phyloP scores from a whole-genome alignment of 768 basidiomycete species.

The Mycena sanguinolenta region DNA sequence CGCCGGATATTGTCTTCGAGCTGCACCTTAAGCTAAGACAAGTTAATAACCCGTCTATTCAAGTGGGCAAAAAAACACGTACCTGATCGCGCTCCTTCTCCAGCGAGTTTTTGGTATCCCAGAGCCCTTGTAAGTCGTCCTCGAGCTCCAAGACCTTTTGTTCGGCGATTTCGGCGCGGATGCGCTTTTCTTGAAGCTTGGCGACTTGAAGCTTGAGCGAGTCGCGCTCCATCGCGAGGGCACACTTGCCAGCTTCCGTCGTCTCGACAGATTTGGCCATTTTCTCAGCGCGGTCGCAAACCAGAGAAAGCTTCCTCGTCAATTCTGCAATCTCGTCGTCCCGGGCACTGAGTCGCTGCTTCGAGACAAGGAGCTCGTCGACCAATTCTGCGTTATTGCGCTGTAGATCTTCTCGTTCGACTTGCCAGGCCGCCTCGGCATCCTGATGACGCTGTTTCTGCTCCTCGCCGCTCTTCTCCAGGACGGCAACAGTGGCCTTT shows the following conservation, averaged over 20 bases:
- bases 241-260: slow-evolving; percentile 53
- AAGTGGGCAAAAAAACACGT: slow-evolving; percentile 27
- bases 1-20: slow-evolving; percentile 68
- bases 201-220: slow-evolving; percentile 54
- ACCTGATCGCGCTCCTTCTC: slow-evolving; percentile 72
- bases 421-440: slow-evolving; percentile 61
- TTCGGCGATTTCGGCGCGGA: slow-evolving; percentile 65
- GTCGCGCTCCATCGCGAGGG: slow-evolving; percentile 57
- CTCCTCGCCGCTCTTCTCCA: slow-evolving; percentile 55
- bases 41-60: neutral
- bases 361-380: slow-evolving; percentile 56
- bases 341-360: slow-evolving; percentile 53
- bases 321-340: slow-evolving; percentile 62
- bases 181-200: slow-evolving; percentile 57
- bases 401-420: slow-evolving; percentile 63
- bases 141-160: slow-evolving; percentile 69
- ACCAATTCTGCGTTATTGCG: slow-evolving; percentile 58
- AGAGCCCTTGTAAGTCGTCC: slow-evolving; percentile 65
- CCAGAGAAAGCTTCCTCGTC: slow-evolving; percentile 74
- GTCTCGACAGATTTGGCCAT: slow-evolving; percentile 59
- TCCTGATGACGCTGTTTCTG: slow-evolving; percentile 58
- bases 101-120: slow-evolving; percentile 62
- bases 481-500: slow-evolving; percentile 53
- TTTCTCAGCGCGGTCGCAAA: slow-evolving; percentile 74
- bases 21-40: slow-evolving; percentile 62